Percentiles rank a stretch among this genome's conserved stretches.
Conservation (phyloP, 2,329 filamentous ascomycete species). For the Aspergillus sp. region DNA sequence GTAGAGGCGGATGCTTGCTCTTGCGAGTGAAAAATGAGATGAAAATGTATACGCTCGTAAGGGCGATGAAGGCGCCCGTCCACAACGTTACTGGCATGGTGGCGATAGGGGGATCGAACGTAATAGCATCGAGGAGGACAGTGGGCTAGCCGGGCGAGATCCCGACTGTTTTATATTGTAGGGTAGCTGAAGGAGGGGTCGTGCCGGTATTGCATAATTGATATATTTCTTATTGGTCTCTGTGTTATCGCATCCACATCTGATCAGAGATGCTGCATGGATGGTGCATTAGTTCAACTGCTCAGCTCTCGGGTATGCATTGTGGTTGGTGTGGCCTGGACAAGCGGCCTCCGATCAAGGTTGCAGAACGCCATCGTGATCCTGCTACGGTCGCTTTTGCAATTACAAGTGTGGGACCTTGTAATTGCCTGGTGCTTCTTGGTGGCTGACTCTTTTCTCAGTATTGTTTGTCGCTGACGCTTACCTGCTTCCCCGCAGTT, state of each 20-base stretch:
- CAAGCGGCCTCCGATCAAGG: background rate
- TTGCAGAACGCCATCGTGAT: background rate
- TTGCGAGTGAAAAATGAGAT: background rate
- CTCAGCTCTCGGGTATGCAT: background rate
- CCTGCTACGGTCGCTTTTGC: too few species aligned
- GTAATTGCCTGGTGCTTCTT: too few species aligned
- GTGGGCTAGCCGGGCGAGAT: background rate
- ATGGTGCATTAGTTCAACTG: background rate
- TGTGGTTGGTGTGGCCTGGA: background rate
- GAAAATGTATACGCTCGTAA: background rate
- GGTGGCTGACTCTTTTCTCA: too few species aligned
- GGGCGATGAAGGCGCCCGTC: background rate
- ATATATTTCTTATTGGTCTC: background rate
- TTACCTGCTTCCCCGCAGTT: too few species aligned
- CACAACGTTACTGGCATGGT: background rate
- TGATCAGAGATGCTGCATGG: background rate
- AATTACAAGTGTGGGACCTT: too few species aligned
- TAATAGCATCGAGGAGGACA: background rate
- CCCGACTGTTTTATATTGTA: background rate
- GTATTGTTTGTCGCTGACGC: too few species aligned
- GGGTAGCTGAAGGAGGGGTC: background rate
- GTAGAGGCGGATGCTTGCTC: constrained; percentile 30
- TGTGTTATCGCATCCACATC: background rate
- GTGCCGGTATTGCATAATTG: background rate
- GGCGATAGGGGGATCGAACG: background rate